Percentiles rank a stretch among this genome's conserved stretches.
These are phyloP conservation scores for Candida sakaeoensis DNA, from an alignment of 805 yeast species.

Conservation along the genomic window DNA sequence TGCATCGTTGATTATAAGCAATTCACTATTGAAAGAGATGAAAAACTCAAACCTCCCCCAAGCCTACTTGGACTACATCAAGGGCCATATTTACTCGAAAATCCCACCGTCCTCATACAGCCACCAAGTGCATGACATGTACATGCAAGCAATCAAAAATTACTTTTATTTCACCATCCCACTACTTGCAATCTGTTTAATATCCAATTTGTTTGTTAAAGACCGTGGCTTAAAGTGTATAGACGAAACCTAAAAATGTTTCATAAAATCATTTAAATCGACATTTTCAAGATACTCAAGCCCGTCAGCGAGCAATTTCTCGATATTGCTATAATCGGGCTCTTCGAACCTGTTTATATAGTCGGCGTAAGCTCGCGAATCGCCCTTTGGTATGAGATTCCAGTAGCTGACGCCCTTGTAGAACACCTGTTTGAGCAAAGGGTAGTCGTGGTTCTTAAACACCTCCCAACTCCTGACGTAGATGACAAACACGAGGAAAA, in stretches of 20 bases:
- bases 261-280: conserved; percentile 3
- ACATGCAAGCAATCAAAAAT: conserved; percentile 28
- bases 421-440: conserved; percentile 10
- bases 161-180: conserved; percentile 36
- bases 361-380: conserved; percentile 4
- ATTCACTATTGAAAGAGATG: conserved; percentile 26
- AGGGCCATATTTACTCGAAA: conserved; percentile 21
- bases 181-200: conserved; percentile 29
- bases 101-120: conserved; percentile 15
- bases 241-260: conserved; percentile 22
- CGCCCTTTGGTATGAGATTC: too few relatives aligned
- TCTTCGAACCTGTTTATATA: conserved; percentile 7
- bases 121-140: conserved; percentile 27
- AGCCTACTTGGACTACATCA: conserved; percentile 20
- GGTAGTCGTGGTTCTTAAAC: conserved; percentile 17
- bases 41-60: conserved; percentile 10
- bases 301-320: conserved; percentile 6
- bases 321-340: conserved; percentile 3
- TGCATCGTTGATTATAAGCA: conserved; percentile 35
- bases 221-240: conserved; percentile 37
- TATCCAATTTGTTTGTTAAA: conserved; percentile 25
- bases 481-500: conserved; percentile 14
- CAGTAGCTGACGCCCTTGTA: too few relatives aligned
- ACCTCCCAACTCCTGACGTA: conserved; percentile 21
- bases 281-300: conserved; percentile 5